Conservation (phyloP, 345 rosid genomes). For the Aethionema arabicum region DNA sequence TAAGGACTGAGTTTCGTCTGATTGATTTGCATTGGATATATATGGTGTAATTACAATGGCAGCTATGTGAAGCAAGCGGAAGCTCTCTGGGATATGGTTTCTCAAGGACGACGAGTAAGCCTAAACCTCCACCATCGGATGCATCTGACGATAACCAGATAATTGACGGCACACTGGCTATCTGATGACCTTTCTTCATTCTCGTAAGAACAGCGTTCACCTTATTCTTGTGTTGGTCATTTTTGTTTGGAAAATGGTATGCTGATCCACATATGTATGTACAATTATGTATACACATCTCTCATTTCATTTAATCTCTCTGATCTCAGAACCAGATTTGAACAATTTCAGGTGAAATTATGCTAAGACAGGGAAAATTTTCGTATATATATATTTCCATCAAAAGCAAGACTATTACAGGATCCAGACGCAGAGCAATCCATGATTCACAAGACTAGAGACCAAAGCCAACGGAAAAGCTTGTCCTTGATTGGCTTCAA, state of each 20-base stretch:
- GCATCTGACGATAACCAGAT: constrained; percentile 68
- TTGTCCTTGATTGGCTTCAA: no score
- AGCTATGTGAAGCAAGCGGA: constrained; percentile 85
- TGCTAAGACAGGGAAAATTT: no score
- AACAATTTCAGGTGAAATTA: not conserved
- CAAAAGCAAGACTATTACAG: no score
- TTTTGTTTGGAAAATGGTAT: not conserved
- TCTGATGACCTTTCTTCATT: constrained; percentile 38
- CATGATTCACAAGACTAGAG: no score
- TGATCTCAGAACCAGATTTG: not conserved
- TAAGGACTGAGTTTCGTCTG: not conserved
- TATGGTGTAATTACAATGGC: constrained; percentile 31
- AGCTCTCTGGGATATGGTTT: constrained; percentile 96
- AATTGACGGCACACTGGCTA: constrained; percentile 72
- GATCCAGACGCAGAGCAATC: no score
- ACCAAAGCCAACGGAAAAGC: no score
- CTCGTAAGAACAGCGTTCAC: constrained; percentile 13
- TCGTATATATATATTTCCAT: no score
- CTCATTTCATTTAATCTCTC: not conserved
- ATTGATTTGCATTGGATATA: constrained; percentile 1
- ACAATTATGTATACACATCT: constrained; percentile 3
- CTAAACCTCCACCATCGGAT: constrained; percentile 55
- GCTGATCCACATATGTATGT: not conserved
- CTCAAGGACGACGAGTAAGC: constrained; percentile 59
- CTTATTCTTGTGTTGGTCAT: constrained; percentile 5